Evolutionary conservation across 1,284 basidiomycete species (phyloP), one percentile per base, ranked within the genome.

Genomic region (Apiotrichum akiyoshidainum): DNA sequence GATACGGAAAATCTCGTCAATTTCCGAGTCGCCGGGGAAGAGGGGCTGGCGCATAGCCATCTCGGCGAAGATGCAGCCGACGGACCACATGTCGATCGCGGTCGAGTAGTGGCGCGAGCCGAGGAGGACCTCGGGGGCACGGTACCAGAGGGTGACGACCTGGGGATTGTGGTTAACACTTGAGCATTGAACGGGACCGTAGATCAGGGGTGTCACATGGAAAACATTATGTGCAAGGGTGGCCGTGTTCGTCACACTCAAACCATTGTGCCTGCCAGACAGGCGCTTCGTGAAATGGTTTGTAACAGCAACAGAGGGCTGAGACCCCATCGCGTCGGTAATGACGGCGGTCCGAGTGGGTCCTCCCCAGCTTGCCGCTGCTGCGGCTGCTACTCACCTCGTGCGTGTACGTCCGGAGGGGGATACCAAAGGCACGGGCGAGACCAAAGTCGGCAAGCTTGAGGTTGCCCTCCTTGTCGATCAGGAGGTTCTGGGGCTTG

Each of bases 1-100:
- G 72, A 98, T 99, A 79, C 93, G 91, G 85, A 98, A 99, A 68
- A 99, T 99, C 80, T 99, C 94, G 80, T 99, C 95, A 70, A 99
- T 99, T 79, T 99, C 95, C 33, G 93, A 97, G 80, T 99, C 95
- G 11, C 96, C 95, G 14, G 95, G 93, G 84, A 98, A 98, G 26
- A 98, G 83, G 2, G 95, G 94, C 66, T 87, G 85, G 26, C 92
- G 66, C 73, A 76, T 77, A 2, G 74, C 75, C 90, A 95, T 93
- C 80, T 97, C 93, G 17, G 95, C 95, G 77, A 99, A 96, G 73
- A 99, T 99, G 74, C 96, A 99, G 9, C 96, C 96, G 58, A 94
- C 96, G 8, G 91, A 95, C 96, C 96, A 99, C 63, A 99, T 92
- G 79, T 99, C 96, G 73, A 99, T 98, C 21, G 91, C 95, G 3